Percentiles rank a stretch among this genome's conserved stretches.
Conservation (phyloP, 192 early-diverging fungal genomes). For the Dissophora ornata region DNA sequence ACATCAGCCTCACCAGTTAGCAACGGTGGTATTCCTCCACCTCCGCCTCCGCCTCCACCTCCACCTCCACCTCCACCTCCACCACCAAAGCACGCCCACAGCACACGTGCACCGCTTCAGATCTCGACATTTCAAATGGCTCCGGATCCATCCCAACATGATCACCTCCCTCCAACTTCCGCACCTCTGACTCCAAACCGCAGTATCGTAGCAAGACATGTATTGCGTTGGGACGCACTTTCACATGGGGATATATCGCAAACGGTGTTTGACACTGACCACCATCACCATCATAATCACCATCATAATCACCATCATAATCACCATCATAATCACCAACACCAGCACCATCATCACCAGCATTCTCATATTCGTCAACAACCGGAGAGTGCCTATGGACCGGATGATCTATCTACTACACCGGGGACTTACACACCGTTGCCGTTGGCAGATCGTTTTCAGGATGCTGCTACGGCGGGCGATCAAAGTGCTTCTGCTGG, state of each 20-base stretch:
- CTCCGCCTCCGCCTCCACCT: slow-evolving; percentile 17
- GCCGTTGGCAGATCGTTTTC: no score
- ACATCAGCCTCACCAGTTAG: no score
- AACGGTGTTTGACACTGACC: slow-evolving; percentile 41
- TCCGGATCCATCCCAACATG: neutral
- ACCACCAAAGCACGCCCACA: neutral
- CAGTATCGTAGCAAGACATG: slow-evolving; percentile 33
- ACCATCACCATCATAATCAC: slow-evolving; percentile 2
- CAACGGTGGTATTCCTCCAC: no score
- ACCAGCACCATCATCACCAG: neutral
- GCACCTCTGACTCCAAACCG: slow-evolving; percentile 21
- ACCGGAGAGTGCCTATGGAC: neutral
- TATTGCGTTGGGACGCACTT: slow-evolving; percentile 46
- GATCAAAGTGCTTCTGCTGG: no score
- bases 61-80: slow-evolving; percentile 33
- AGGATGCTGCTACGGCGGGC: no score
- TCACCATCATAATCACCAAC: neutral
- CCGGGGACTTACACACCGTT: no score
- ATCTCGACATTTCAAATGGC: slow-evolving; percentile 3
- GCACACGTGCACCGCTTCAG: slow-evolving; percentile 10
- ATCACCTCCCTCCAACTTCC: neutral
- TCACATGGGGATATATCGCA: slow-evolving; percentile 42
- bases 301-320: slow-evolving; percentile 7
- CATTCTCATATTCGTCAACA: neutral
- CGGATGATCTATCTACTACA: no score